A percentile compares a stretch with the other conserved stretches of the same genome.
These are phyloP conservation scores for Ochetophila trinervis DNA, from an alignment of 306 rosid genomes.

Conservation along the genomic window DNA sequence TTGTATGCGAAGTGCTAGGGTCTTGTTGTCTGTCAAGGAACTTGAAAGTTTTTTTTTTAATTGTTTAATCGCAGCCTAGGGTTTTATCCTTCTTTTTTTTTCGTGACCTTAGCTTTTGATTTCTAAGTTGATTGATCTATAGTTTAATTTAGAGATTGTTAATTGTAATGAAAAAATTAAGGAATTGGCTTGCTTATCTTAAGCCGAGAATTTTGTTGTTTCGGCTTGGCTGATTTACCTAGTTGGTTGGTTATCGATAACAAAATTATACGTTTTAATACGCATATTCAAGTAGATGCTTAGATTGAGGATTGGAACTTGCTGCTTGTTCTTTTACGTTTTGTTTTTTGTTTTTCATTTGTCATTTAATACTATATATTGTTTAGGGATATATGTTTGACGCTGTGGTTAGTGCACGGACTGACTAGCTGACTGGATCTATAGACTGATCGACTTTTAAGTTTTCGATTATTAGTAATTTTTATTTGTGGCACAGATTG, in stretches of 20 bases:
- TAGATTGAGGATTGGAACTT: no score
- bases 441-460: not conserved
- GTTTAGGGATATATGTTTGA: not conserved
- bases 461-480: not conserved
- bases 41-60: not conserved
- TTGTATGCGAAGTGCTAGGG: not conserved
- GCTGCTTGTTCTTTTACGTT: no score
- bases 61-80: no score
- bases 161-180: no score
- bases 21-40: no score
- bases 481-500: slow-evolving; percentile 59
- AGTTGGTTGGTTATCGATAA: no score
- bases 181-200: no score
- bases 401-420: not conserved
- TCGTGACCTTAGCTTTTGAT: not conserved
- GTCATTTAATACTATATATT: not conserved
- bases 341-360: not conserved
- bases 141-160: no score
- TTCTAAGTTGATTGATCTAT: not conserved
- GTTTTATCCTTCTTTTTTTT: not conserved
- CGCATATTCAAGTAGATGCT: no score
- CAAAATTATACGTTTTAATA: no score
- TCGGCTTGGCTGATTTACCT: no score
- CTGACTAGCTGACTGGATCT: not conserved
- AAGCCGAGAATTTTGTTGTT: no score